These are phyloP conservation scores for Metschnikowia baotianmanensis DNA, from an alignment of 805 yeast species.

Conservation along the genomic window DNA sequence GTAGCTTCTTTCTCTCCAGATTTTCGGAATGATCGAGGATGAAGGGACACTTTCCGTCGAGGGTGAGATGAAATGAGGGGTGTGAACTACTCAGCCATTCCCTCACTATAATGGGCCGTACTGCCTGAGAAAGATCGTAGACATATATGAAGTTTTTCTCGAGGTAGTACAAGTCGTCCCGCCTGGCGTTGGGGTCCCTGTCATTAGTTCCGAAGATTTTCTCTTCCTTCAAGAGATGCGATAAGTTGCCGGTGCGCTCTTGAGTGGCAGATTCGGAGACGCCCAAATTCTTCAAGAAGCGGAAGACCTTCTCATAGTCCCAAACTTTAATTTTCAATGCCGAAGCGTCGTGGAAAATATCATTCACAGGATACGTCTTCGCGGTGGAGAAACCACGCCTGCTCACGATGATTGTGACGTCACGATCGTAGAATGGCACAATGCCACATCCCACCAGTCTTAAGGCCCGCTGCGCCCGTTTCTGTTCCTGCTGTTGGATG, in stretches of 20 bases:
- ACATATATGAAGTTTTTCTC: constrained; percentile 68
- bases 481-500: constrained; percentile 36
- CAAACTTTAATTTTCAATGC: constrained; percentile 73
- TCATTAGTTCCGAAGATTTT: constrained; percentile 83
- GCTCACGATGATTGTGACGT: constrained; percentile 73
- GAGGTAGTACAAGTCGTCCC: constrained; percentile 84
- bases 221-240: constrained; percentile 73
- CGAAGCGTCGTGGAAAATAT: constrained; percentile 64
- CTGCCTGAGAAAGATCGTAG: constrained; percentile 74
- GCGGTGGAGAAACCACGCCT: constrained; percentile 48
- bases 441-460: constrained; percentile 48
- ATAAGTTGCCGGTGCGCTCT: constrained; percentile 24
- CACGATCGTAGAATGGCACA: constrained; percentile 49
- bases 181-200: constrained; percentile 78
- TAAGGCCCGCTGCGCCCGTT: constrained; percentile 44
- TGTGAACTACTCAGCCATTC: constrained; percentile 64
- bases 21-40: constrained; percentile 53
- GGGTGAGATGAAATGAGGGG: constrained; percentile 60
- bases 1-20: constrained; percentile 38
- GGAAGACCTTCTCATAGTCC: constrained; percentile 79
- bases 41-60: constrained; percentile 82
- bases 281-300: constrained; percentile 68
- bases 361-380: constrained; percentile 47
- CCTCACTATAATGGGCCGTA: constrained; percentile 75
- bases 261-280: constrained; percentile 21